Percentiles rank a stretch among this genome's conserved stretches.
Evolutionary conservation across 1,284 basidiomycete species (phyloP).

Genomic region (Fereydounia khargensis): DNA sequence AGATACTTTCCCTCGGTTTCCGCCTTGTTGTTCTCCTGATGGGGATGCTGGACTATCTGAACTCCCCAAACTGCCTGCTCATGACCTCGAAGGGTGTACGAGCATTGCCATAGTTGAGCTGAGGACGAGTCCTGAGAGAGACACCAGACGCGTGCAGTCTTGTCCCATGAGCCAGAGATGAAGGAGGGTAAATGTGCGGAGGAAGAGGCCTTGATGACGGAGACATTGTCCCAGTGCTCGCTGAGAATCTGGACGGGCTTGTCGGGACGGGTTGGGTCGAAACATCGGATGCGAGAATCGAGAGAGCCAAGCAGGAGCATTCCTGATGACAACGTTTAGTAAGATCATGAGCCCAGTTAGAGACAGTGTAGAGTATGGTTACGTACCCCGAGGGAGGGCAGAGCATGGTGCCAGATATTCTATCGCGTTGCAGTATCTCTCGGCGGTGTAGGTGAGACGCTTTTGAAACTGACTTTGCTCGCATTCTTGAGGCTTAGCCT

Average conservation of each 20-base stretch:
- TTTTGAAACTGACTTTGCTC: slow-evolving; percentile 5
- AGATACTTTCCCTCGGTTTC: slow-evolving; percentile 11
- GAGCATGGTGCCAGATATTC: slow-evolving; percentile 5
- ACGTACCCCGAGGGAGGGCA: not conserved
- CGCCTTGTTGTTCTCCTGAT: not conserved
- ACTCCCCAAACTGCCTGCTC: slow-evolving; percentile 37
- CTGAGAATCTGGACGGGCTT: slow-evolving; percentile 21
- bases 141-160: slow-evolving; percentile 21
- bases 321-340: slow-evolving; percentile 7
- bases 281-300: slow-evolving; percentile 34
- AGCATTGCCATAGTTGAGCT: too few species aligned
- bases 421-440: slow-evolving; percentile 23
- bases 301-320: slow-evolving; percentile 23
- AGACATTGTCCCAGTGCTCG: slow-evolving; percentile 39
- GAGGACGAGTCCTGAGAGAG: too few species aligned
- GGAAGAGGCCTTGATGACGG: slow-evolving; percentile 7
- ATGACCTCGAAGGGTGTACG: slow-evolving; percentile 24
- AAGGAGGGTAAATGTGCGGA: slow-evolving; percentile 3
- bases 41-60: slow-evolving; percentile 19
- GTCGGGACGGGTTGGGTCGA: slow-evolving; percentile 15
- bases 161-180: slow-evolving; percentile 38
- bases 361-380: not conserved
- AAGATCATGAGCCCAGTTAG: not conserved
- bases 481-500: too few species aligned
- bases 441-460: slow-evolving; percentile 6